Percentiles rank a stretch among this genome's conserved stretches.
Evolutionary conservation across 2,329 filamentous ascomycete genomes (phyloP).

Genomic region (Peltaster fructicola): DNA sequence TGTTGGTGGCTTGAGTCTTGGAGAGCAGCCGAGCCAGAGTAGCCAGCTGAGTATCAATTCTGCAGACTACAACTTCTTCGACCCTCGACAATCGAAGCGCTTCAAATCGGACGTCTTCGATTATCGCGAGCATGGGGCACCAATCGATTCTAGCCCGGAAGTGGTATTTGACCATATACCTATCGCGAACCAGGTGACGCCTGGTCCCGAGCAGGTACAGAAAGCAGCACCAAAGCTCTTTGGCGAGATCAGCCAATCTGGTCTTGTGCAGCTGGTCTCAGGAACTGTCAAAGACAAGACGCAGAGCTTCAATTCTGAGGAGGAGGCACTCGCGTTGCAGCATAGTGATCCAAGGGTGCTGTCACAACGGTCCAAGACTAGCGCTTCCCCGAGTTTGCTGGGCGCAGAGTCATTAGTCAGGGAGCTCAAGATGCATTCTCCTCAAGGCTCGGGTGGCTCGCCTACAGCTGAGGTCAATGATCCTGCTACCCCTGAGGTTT

Average conservation of each 20-base stretch:
- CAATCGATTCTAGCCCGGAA: slow-evolving; percentile 21
- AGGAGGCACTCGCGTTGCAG: no score
- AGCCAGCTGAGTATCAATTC: slow-evolving; percentile 18
- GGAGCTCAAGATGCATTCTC: slow-evolving; percentile 31
- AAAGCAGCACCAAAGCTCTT: slow-evolving; percentile 30
- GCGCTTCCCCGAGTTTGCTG: slow-evolving; percentile 23
- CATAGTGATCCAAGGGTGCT: no score
- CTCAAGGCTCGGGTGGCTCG: slow-evolving; percentile 20
- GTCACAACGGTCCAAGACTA: no score
- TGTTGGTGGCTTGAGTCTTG: slow-evolving; percentile 47
- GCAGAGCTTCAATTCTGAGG: no score
- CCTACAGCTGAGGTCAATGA: slow-evolving; percentile 19
- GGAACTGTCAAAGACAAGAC: no score
- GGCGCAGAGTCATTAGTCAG: slow-evolving; percentile 31
- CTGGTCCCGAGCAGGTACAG: slow-evolving; percentile 10
- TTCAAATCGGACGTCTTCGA: slow-evolving; percentile 23
- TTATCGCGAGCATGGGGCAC: slow-evolving; percentile 19
- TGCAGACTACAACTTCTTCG: slow-evolving; percentile 21
- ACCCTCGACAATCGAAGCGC: slow-evolving; percentile 26
- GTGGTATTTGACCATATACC: slow-evolving; percentile 19
- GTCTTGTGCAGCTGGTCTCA: no score
- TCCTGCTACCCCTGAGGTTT: slow-evolving; percentile 21
- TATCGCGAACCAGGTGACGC: slow-evolving; percentile 11
- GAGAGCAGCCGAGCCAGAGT: slow-evolving; percentile 24
- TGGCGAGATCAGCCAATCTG: slow-evolving; percentile 41